phyloP scores from a whole-genome alignment of 2,329 filamentous ascomycete species.

The Gnomoniopsis smithogilvyi region DNA sequence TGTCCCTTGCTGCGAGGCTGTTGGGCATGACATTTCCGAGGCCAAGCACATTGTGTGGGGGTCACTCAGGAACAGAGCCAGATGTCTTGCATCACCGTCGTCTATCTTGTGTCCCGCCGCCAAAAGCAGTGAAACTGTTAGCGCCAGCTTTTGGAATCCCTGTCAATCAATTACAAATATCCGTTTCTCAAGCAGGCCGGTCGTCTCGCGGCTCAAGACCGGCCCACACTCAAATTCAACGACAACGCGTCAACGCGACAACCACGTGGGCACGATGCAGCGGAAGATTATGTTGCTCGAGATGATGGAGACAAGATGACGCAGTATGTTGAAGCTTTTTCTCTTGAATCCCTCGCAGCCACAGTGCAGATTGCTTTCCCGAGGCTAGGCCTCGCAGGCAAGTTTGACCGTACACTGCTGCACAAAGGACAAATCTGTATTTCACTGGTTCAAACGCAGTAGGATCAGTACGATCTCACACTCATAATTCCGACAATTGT shows the following conservation, averaged over 20 bases:
- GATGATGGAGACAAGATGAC: background rate
- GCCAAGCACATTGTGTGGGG: background rate
- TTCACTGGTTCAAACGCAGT: no score
- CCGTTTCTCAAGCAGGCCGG: slow-evolving; percentile 1
- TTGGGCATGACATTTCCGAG: slow-evolving; percentile 2
- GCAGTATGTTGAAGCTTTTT: background rate
- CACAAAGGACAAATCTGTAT: no score
- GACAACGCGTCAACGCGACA: slow-evolving; percentile 1
- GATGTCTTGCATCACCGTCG: background rate
- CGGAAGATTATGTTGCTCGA: background rate
- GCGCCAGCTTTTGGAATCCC: background rate
- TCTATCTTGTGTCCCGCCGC: background rate
- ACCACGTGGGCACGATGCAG: background rate
- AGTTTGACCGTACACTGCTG: no score
- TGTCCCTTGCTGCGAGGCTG: no score
- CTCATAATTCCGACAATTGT: no score
- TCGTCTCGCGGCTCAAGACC: slow-evolving; percentile 8
- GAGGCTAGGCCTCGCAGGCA: no score
- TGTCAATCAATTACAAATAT: slow-evolving; percentile 12
- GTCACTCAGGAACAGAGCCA: background rate
- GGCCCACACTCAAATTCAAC: background rate
- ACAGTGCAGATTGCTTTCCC: no score
- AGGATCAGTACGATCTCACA: no score
- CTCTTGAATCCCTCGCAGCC: no score
- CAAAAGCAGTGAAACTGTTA: background rate